phyloP scores from a whole-genome alignment of 768 basidiomycete genomes.

The Leccinum boreale region DNA sequence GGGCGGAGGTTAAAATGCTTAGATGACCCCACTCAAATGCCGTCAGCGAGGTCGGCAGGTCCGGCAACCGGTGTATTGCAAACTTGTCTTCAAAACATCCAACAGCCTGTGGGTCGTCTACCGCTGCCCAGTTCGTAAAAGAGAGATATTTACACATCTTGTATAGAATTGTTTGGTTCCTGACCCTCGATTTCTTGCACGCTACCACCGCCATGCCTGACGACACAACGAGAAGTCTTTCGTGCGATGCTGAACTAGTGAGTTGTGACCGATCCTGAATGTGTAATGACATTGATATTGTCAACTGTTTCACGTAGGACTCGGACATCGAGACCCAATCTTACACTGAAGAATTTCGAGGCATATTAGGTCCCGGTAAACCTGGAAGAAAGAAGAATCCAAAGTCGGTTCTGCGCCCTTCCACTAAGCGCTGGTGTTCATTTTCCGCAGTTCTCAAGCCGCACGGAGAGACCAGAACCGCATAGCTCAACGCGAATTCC shows the following conservation, averaged over 20 bases:
- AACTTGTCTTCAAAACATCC: slow-evolving; percentile 2
- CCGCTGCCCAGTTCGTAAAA: not conserved
- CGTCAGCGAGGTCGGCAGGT: slow-evolving; percentile 20
- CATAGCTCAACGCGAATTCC: slow-evolving; percentile 91
- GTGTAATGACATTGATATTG: slow-evolving; percentile 11
- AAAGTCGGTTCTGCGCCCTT: slow-evolving; percentile 49
- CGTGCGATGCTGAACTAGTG: slow-evolving; percentile 55
- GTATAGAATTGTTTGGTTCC: not conserved
- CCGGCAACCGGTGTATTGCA: not conserved
- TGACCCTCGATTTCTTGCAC: slow-evolving; percentile 32
- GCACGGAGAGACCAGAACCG: slow-evolving; percentile 86
- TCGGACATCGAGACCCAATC: slow-evolving; percentile 73
- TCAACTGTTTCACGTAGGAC: slow-evolving; percentile 39
- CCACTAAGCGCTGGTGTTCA: slow-evolving; percentile 13
- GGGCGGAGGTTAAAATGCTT: slow-evolving; percentile 1
- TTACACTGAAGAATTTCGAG: slow-evolving; percentile 23
- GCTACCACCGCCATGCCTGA: slow-evolving; percentile 41
- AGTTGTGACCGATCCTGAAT: slow-evolving; percentile 11
- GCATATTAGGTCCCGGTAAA: slow-evolving; percentile 23
- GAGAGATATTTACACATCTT: not conserved
- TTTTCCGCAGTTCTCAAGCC: slow-evolving; percentile 67
- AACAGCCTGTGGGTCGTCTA: slow-evolving; percentile 3
- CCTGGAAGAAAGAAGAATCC: slow-evolving; percentile 87
- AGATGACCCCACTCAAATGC: slow-evolving; percentile 5
- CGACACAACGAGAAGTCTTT: slow-evolving; percentile 56